Percentiles rank a stretch among this genome's conserved stretches.
phyloP scores from a whole-genome alignment of 371 early-diverging fungal species.

The Fennellomyces sp. region DNA sequence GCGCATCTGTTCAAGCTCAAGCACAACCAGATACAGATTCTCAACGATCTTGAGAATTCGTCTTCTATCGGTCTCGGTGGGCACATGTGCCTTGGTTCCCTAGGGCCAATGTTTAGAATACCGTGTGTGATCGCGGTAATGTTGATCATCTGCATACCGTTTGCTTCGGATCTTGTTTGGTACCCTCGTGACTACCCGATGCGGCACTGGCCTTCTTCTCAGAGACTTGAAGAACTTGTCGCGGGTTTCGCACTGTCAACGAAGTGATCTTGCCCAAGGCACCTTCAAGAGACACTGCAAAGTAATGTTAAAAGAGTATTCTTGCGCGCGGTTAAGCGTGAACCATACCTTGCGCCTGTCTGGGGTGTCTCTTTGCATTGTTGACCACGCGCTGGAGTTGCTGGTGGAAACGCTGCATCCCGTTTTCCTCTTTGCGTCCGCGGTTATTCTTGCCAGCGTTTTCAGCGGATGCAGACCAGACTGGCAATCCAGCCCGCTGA shows the following conservation, averaged over 20 bases:
- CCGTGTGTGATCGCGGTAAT: too few species aligned
- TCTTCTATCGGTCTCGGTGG: conserved; percentile 48
- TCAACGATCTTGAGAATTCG: conserved; percentile 78
- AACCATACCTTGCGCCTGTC: conserved; percentile 63
- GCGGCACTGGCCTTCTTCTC: conserved; percentile 18
- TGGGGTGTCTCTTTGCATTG: conserved; percentile 86
- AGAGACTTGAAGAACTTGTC: conserved; percentile 81
- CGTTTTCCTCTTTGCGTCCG: conserved; percentile 55
- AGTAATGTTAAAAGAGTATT: conserved; percentile 7
- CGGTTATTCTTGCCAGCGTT: conserved; percentile 19
- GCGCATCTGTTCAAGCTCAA: conserved; percentile 83
- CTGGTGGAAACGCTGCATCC: conserved; percentile 83
- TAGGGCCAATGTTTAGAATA: too few species aligned
- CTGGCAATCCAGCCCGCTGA: conserved; percentile 55
- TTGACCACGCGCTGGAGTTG: conserved; percentile 93
- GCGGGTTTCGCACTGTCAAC: conserved; percentile 87
- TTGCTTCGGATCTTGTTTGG: not conserved
- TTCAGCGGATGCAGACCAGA: conserved; percentile 28
- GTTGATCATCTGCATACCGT: too few species aligned
- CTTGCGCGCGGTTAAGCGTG: not conserved
- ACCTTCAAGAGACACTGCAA: conserved; percentile 83
- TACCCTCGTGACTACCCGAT: not conserved
- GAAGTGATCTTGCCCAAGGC: conserved; percentile 94
- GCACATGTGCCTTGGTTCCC: conserved; percentile 7
- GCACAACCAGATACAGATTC: conserved; percentile 72